Evolutionary conservation across 2,329 filamentous ascomycete species (phyloP).

Genomic region (Ophiostoma tasmaniense): DNA sequence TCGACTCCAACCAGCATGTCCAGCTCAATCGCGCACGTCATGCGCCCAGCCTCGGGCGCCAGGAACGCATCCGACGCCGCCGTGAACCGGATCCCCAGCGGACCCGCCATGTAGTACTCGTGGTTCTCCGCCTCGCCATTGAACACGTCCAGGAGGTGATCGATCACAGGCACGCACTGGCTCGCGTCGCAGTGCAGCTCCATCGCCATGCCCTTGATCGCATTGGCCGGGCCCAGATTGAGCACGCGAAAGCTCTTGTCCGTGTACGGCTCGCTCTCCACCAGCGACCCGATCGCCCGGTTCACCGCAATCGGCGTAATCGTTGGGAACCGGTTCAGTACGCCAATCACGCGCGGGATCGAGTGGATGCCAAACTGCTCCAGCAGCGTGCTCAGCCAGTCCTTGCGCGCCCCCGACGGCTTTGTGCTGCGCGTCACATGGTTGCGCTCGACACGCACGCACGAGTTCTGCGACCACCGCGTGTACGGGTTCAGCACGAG

Average conservation of each 20-base stretch:
- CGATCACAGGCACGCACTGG: slow-evolving; percentile 21
- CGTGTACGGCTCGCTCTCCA: slow-evolving; percentile 23
- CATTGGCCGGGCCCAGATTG: slow-evolving; percentile 24
- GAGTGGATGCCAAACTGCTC: slow-evolving; percentile 22
- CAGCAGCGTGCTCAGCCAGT: slow-evolving; percentile 20
- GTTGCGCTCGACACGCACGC: slow-evolving; percentile 21
- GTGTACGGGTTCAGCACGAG: slow-evolving; percentile 24
- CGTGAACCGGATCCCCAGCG: slow-evolving; percentile 23
- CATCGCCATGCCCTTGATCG: slow-evolving; percentile 21
- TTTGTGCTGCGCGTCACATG: slow-evolving; percentile 13
- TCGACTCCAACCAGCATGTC: slow-evolving; percentile 23
- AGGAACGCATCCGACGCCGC: slow-evolving; percentile 22
- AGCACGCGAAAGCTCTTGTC: slow-evolving; percentile 25
- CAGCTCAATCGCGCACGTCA: slow-evolving; percentile 24
- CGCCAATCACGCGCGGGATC: slow-evolving; percentile 16
- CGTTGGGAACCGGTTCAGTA: slow-evolving; percentile 21
- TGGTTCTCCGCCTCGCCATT: slow-evolving; percentile 18
- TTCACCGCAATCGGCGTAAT: slow-evolving; percentile 22
- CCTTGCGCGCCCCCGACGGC: slow-evolving; percentile 20
- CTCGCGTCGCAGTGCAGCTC: slow-evolving; percentile 23
- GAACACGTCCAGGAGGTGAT: slow-evolving; percentile 22
- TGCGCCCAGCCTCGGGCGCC: slow-evolving; percentile 22
- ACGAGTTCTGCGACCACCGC: slow-evolving; percentile 18
- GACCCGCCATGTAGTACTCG: slow-evolving; percentile 23
- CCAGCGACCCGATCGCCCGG: slow-evolving; percentile 20